Evolutionary conservation across 306 rosid species (phyloP), one percentile per base, ranked within the genome.

Genomic region (Inga leiocalycina): DNA sequence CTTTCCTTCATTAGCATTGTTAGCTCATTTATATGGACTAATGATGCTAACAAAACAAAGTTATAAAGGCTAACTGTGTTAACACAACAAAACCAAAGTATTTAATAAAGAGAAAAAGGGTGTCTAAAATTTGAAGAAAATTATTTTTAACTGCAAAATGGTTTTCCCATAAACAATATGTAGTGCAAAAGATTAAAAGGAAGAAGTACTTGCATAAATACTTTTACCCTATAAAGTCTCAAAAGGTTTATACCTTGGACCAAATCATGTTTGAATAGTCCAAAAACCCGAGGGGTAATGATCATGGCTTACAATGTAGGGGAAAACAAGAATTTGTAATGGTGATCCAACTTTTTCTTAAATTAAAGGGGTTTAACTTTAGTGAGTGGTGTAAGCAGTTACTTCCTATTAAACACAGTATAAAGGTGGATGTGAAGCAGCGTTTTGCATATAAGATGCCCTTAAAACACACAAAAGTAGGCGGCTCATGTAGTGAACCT

Each of bases 391-490:
- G 62, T 6, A 4, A 16, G 56, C 2, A 8, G 46, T 57, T 68
- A 83, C 8, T 41, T 78, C 41, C 61, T 32, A 76, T 76, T 8
- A n/a, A 73, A 24, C 15, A 19, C 19, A 61, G 12, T 11, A 30
- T 30, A 69, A 64, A 49, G 13, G 37, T 22, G 37, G 74, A 37
- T 48, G 6, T 48, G 64, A 14, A 30, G 37, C 10, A 37, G 41
- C 22, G 34, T 22, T 76, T 37, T 37, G 75, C 76, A 19, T 49
- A 24, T 56, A 10, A 46, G 64, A 43, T 56, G 59, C 64, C 64
- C 13, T 68, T 11, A 70, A 66, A 80, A 45, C 57, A 43, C 78
- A 34, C 78, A 84, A 65, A 39, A 80, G 20, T 78, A 78, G 45
- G 79, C 37, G 59, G 64, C 41, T 59, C 57, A 46, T 71, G 24